Evolutionary conservation across 192 early-diverging fungal species (phyloP), one percentile per base, ranked within the genome.

Genomic region (Chytriomyces sp.): DNA sequence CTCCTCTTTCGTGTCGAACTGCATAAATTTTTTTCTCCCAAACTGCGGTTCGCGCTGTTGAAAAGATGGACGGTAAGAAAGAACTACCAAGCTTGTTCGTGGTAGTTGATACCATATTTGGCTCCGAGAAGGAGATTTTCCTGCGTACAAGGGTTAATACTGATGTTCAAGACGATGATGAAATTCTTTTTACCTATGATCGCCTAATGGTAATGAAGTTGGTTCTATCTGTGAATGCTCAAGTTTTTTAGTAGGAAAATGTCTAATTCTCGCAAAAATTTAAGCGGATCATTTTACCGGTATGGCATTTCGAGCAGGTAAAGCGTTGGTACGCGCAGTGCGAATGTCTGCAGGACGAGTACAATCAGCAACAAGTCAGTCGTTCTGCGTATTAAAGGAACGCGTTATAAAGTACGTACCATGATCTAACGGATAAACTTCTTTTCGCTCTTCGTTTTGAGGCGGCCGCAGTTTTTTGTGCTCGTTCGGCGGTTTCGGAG

Each of bases 391-490:
- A 24, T 71, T 71, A 57, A 71, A 9, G 8, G 18, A 9, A 50
- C 20, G 69, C 8, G 69, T 57, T 60, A 50, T 71, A 9, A 60
- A 59, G 47, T 16, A 9, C 8, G 18, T 68, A 68, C 67, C 67
- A 68, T 68, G 67, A 46, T 68, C 47, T 13, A 71, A 71, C 16
- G 69, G 69, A 71, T 48, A 71, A 16, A 71, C 69, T 16, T 71
- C 69, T 59, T 50, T 71, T 43, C 69, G 20, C 35, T 71, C 69
- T 23, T 71, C 69, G 13, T 20, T 13, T 9, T 23, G 9, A 9
- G 48, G 49, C 20, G 69, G 57, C 4, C 50, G 28, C 26, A 71
- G 35, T 59, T 71, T 71, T 48, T 45, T 53, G 2, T 50, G 16
- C n/a, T 50, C 69, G 9, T 20, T 45, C 18, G 28, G 49, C 20